Base-by-base conservation (phyloP, 768 basidiomycete species). In the Lyophyllum shimeji region DNA sequence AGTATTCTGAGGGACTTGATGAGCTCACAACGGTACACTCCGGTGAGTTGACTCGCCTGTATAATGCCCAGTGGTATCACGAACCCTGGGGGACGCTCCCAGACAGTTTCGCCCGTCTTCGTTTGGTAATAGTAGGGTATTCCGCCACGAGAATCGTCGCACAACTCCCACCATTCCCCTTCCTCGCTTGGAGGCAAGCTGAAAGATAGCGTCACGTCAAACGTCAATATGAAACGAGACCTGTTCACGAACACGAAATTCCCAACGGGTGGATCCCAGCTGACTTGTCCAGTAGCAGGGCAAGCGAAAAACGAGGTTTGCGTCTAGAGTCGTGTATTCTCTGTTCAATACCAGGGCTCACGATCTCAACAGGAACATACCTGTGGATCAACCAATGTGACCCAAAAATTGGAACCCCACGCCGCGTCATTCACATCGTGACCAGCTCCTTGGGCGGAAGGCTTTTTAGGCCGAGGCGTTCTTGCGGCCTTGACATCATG, bases 161-260 rank as follows among this genome's bases (percentile, higher is more conserved):
- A 78, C 56, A 97, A 80, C 70, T 97, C 95, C 95, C 95, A 98
- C 94, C 95, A 97, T 68, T 96, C 93, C 40, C 95, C 94, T 43
- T 90, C 85, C 3, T 82, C 79, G 61, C 79, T 89, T 5, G 92
- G 89, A 46, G 95, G 95, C 44, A 95, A 76, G 47, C 92, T 93
- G 63, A 6, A 66, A 25, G 40, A 52, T 50, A 43, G 60, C 34
- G 57, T 57, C 59, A 34, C 66, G 59, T 57, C 43, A 53, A 15
- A 15, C 23, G 34, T 58, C 27, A 55, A 63, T 59, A 62, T n/a
- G 56, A 65, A 63, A 45, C 55, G 40, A 47, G 29, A 29, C 46
- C 44, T 52, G 40, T 33, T 75, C 85, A 69, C 72, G n/a, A n/a
- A 93, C 89, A 96, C 86, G 70, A 94, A 94, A 53, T 89, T 87